Base-by-base conservation (phyloP, 495 filamentous ascomycete species). In the Penicillium maclennaniae region DNA sequence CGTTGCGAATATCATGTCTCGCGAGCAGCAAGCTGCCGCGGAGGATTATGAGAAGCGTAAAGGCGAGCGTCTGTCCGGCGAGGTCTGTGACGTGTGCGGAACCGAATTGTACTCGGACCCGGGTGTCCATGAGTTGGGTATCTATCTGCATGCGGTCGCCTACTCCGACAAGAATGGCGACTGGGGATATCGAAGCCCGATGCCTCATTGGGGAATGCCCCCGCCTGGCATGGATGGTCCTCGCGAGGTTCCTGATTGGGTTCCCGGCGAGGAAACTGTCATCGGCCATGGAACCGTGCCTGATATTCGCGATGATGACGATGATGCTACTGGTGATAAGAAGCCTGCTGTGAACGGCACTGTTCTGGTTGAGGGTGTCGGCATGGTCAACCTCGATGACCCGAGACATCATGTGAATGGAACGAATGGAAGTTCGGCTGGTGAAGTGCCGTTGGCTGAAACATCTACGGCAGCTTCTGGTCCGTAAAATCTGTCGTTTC, bases 21-120 rank as follows among this genome's bases (percentile, higher is more conserved):
- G 67, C 26, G 72, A 76, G 47, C 87, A 97, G 66, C 85, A 96
- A 59, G 91, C 92, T 57, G 90, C 96, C 77, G 84, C 96, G 36
- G 84, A 89, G 43, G 77, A 83, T 10, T 97, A 97, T 66, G 78
- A 92, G 51, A 88, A 90, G 70, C 69, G 69, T 53, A 75, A 75
- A 49, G 92, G 91, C 9, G 95, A 98, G 74, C 90, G 88, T 65
- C 87, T 97, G 78, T 93, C 92, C 3, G 93, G 95, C 3, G 72
- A 88, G 56, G 65, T 80, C 7, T 98, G 93, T 61, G 76, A 83
- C 0, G 68, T 93, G 28, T 98, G 93, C 70, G 78, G 84, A 40
- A 92, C 93, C 7, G 88, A 89, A 19, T 73, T 98, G 43, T 98
- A 97, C 68, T 91, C 87, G 10, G 93, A 98, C 64, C 93, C 93